phyloP scores from a whole-genome alignment of 371 early-diverging fungal genomes.

The Apophysomyces ossiformis region DNA sequence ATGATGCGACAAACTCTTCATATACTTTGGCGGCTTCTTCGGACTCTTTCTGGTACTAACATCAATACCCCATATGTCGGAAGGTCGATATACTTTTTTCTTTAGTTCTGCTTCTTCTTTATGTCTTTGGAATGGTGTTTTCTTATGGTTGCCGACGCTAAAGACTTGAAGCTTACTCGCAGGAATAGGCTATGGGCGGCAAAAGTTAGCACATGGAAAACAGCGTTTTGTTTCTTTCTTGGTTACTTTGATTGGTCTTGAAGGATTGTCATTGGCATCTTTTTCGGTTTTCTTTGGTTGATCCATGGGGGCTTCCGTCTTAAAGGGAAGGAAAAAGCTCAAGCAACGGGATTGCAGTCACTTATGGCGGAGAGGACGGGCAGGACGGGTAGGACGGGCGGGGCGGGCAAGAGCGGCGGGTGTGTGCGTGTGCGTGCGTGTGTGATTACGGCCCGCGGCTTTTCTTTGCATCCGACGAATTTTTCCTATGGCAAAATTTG shows the following conservation, averaged over 20 bases:
- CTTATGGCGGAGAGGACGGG: too few relatives aligned
- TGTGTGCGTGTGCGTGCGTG: too few relatives aligned
- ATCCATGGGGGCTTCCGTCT: background rate
- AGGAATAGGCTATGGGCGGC: constrained; percentile 49
- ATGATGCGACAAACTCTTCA: constrained; percentile 86
- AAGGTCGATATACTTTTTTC: constrained; percentile 59
- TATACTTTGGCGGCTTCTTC: constrained; percentile 82
- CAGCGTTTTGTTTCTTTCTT: background rate
- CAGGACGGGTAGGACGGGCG: too few relatives aligned
- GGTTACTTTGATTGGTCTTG: constrained; percentile 17
- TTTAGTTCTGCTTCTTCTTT: constrained; percentile 77
- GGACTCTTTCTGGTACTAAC: constrained; percentile 53
- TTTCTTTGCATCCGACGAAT: too few relatives aligned
- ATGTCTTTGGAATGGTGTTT: constrained; percentile 75
- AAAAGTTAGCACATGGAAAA: background rate
- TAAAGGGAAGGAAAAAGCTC: too few relatives aligned
- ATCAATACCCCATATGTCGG: background rate
- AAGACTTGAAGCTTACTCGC: constrained; percentile 73
- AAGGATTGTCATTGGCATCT: background rate
- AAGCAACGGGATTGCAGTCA: too few relatives aligned
- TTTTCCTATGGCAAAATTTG: too few relatives aligned
- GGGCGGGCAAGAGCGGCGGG: too few relatives aligned
- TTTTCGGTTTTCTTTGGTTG: background rate
- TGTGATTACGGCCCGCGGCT: too few relatives aligned
- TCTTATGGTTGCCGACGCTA: constrained; percentile 68